These are phyloP conservation scores for Trichoderma virens DNA, from an alignment of 495 filamentous ascomycete genomes.

Conservation along the genomic window DNA sequence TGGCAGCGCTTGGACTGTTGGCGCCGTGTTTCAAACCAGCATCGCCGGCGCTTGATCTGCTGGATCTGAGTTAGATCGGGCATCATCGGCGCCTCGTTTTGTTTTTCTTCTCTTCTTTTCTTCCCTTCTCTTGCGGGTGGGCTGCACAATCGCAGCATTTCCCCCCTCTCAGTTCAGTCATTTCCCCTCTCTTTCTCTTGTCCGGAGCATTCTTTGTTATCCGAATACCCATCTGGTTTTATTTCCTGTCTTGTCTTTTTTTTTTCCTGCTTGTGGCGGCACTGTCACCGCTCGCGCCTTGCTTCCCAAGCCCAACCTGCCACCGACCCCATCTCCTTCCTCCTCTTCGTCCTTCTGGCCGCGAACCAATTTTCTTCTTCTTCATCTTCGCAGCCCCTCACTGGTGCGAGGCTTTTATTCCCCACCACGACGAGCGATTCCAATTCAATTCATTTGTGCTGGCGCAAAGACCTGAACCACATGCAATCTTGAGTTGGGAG, in stretches of 20 bases:
- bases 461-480: not conserved
- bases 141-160: not conserved
- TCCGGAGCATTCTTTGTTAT: too few relatives aligned
- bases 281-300: not conserved
- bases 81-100: not conserved
- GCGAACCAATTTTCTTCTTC: not conserved
- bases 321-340: not conserved
- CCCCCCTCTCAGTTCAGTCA: not conserved
- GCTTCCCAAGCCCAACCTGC: too few relatives aligned
- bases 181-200: too few relatives aligned
- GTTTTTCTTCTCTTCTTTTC: not conserved
- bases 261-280: not conserved
- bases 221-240: too few relatives aligned
- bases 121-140: not conserved
- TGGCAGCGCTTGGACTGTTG: not conserved
- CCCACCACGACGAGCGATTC: not conserved
- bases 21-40: too few relatives aligned
- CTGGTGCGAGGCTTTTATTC: not conserved
- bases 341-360: not conserved
- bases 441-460: not conserved
- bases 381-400: not conserved
- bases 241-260: not conserved
- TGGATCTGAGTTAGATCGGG: too few relatives aligned
- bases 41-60: too few relatives aligned
- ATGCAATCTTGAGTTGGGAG: not conserved